A percentile compares a stretch with the other conserved stretches of the same genome.
Evolutionary conservation across 495 filamentous ascomycete genomes (phyloP).

Genomic region (Hyaloscypha variabilis): DNA sequence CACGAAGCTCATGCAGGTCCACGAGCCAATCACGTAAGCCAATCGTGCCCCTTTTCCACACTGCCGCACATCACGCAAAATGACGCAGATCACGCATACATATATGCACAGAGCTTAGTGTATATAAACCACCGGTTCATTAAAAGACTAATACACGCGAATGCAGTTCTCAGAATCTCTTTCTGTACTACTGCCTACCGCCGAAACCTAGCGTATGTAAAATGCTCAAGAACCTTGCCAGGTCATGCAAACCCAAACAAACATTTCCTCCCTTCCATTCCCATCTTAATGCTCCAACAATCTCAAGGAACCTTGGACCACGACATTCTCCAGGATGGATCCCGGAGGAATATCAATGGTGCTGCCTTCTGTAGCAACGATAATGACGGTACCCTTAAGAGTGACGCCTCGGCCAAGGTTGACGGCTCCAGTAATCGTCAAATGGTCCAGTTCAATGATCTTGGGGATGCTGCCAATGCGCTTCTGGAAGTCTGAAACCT

Average conservation of each 20-base stretch:
- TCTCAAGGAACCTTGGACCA: conserved; percentile 96
- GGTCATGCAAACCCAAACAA: conserved; percentile 14
- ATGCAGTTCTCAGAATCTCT: conserved; percentile 10
- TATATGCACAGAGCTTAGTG: not conserved
- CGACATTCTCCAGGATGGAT: conserved; percentile 96
- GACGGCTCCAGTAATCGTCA: conserved; percentile 96
- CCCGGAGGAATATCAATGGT: conserved; percentile 98
- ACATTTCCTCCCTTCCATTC: not conserved
- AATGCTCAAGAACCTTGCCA: conserved; percentile 23
- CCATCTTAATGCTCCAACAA: conserved; percentile 80
- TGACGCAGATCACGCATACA: not conserved
- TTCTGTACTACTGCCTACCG: conserved; percentile 3
- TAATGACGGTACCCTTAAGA: conserved; percentile 99
- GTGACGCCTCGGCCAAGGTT: conserved; percentile 94
- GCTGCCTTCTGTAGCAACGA: conserved; percentile 95
- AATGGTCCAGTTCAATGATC: conserved; percentile 96
- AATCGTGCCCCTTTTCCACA: not conserved
- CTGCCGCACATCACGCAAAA: not conserved
- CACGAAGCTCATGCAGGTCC: not conserved
- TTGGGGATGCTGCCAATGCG: conserved; percentile 94
- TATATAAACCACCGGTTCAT: conserved; percentile 13
- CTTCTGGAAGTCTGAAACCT: conserved; percentile 99
- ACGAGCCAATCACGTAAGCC: not conserved
- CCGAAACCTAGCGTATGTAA: conserved; percentile 4
- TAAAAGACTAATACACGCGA: conserved; percentile 16